Percentiles rank a stretch among this genome's conserved stretches.
Conservation (phyloP, 2,329 filamentous ascomycete genomes). For the Diatrype stigma region DNA sequence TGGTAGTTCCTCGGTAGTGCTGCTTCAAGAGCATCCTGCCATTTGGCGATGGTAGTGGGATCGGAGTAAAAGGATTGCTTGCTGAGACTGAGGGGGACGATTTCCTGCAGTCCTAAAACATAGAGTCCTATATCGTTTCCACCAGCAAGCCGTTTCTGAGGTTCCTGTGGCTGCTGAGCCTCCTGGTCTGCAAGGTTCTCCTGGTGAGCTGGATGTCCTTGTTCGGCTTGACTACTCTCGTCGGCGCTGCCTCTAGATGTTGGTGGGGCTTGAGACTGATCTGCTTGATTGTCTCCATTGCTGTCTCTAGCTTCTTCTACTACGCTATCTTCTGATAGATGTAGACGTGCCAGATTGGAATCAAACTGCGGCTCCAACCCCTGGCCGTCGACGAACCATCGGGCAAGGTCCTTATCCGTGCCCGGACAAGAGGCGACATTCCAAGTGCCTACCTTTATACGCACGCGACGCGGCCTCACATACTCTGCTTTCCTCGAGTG, state of each 20-base stretch:
- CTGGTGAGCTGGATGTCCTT: slow-evolving; percentile 13
- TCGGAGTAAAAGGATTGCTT: slow-evolving; percentile 78
- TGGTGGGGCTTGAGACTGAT: background rate
- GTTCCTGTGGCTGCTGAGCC: slow-evolving; percentile 36
- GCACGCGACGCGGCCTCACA: slow-evolving; percentile 66
- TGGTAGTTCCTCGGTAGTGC: slow-evolving; percentile 74
- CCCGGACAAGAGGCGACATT: slow-evolving; percentile 84
- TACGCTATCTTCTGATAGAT: slow-evolving; percentile 36
- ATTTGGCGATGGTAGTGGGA: slow-evolving; percentile 65
- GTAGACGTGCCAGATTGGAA: slow-evolving; percentile 54
- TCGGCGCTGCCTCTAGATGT: background rate
- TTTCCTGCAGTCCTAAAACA: slow-evolving; percentile 84
- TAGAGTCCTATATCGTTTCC: slow-evolving; percentile 80
- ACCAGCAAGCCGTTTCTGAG: slow-evolving; percentile 42
- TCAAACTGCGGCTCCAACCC: slow-evolving; percentile 64
- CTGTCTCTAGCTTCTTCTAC: slow-evolving; percentile 20
- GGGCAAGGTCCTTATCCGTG: slow-evolving; percentile 80
- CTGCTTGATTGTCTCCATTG: slow-evolving; percentile 10
- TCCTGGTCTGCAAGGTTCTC: slow-evolving; percentile 33
- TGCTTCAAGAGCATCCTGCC: slow-evolving; percentile 71
- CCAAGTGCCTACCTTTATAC: slow-evolving; percentile 91
- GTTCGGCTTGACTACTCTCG: slow-evolving; percentile 22
- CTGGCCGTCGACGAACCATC: slow-evolving; percentile 81
- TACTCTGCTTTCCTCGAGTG: slow-evolving; percentile 76
- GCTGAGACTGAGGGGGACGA: slow-evolving; percentile 79